Conservation (phyloP, 73 alveolate species). For the Blepharisma japonicum region DNA sequence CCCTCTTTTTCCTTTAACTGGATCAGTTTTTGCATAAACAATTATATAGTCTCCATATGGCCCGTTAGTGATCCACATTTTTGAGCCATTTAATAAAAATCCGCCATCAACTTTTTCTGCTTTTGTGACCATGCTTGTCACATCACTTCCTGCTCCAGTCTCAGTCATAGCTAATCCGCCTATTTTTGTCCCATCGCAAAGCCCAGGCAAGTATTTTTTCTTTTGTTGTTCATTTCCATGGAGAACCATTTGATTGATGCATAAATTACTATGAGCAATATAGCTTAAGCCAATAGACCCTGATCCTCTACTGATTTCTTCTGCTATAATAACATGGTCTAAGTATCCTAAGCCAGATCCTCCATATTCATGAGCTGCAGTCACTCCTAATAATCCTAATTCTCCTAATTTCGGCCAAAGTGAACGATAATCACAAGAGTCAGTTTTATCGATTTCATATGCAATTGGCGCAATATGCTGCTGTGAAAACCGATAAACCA, state of each 20-base stretch:
- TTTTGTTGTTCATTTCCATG: slow-evolving; percentile 78
- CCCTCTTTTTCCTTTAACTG: slow-evolving; percentile 69
- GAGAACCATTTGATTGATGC: slow-evolving; percentile 61
- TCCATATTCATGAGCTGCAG: slow-evolving; percentile 67
- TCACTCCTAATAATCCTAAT: slow-evolving; percentile 80
- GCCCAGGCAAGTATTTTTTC: slow-evolving; percentile 73
- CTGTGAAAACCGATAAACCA: background rate
- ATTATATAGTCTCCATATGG: slow-evolving; percentile 87
- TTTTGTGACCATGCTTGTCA: slow-evolving; percentile 68
- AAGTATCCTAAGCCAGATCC: slow-evolving; percentile 82
- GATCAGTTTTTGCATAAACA: slow-evolving; percentile 90
- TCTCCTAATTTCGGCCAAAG: slow-evolving; percentile 88
- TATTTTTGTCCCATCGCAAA: slow-evolving; percentile 78
- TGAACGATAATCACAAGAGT: slow-evolving; percentile 33
- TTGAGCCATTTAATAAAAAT: slow-evolving; percentile 74
- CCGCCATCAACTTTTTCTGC: slow-evolving; percentile 81
- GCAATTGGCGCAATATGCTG: slow-evolving; percentile 78
- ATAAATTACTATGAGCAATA: slow-evolving; percentile 84
- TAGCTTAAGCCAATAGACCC: slow-evolving; percentile 87
- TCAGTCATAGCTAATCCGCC: slow-evolving; percentile 95
- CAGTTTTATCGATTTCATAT: slow-evolving; percentile 70
- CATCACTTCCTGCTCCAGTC: slow-evolving; percentile 90
- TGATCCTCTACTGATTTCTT: slow-evolving; percentile 79
- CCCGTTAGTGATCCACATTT: slow-evolving; percentile 95
- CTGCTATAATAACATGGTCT: slow-evolving; percentile 79